These are phyloP conservation scores for Malus fusca DNA, from an alignment of 306 rosid species.

Conservation along the genomic window DNA sequence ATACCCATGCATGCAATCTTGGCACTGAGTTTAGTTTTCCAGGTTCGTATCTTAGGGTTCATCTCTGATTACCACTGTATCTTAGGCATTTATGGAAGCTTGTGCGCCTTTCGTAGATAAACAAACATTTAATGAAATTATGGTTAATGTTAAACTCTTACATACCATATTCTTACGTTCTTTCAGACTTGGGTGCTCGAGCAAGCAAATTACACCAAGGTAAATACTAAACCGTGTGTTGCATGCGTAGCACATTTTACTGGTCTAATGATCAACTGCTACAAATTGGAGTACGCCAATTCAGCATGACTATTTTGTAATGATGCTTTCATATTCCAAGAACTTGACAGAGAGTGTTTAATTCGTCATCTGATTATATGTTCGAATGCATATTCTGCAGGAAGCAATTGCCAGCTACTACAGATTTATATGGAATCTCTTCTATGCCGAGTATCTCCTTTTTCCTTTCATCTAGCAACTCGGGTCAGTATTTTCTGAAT, in stretches of 20 bases:
- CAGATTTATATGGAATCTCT: constrained; percentile 90
- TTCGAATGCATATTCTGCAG: constrained; percentile 48
- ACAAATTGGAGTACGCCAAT: not conserved
- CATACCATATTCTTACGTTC: constrained; percentile 7
- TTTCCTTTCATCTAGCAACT: constrained; percentile 71
- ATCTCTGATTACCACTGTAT: not conserved
- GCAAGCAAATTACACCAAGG: constrained; percentile 81
- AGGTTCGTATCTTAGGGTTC: constrained; percentile 41
- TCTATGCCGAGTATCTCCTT: constrained; percentile 78
- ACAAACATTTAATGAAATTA: not conserved
- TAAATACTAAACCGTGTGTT: constrained; percentile 4
- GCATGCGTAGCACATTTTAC: not conserved
- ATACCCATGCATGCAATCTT: constrained; percentile 66
- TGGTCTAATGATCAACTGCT: not conserved
- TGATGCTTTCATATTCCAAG: not conserved
- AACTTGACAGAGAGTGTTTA: not conserved
- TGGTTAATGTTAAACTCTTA: not conserved
- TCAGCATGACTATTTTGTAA: not conserved
- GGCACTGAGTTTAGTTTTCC: constrained; percentile 61
- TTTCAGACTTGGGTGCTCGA: constrained; percentile 68
- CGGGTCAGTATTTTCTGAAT: not conserved
- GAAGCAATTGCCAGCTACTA: constrained; percentile 79
- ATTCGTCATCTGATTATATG: not conserved
- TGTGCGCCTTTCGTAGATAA: not conserved
- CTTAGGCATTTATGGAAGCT: not conserved